Evolutionary conservation across 108 stramenopile genomes (phyloP), one percentile per base, ranked within the genome.

Genomic region (Nitzschia inconspicua): DNA sequence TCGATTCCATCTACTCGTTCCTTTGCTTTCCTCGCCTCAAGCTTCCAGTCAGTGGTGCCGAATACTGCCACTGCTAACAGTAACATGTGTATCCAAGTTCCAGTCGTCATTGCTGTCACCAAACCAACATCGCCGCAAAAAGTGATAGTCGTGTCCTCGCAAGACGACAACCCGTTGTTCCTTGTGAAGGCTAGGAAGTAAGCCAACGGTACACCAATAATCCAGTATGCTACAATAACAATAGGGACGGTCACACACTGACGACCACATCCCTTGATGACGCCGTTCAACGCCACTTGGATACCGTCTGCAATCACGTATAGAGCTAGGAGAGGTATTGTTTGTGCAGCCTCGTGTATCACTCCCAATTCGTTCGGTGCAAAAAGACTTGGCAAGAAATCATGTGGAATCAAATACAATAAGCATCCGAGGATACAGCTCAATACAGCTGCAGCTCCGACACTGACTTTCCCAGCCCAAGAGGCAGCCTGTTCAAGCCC

Each of bases 221-320:
- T 24, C 86, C 86, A 87, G 42, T 87, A 87, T 2, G 81, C 68
- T 22, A 78, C 8, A 3, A 87, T 32, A 8, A 86, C 76, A 47
- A 83, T 73, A 2, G 86, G 86, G 16, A 83, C 53, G 8, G 50
- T 55, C 23, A 70, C 29, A 10, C 26, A 40, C 51, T 87, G 86
- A n/a, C 76, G 57, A 7, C 86, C 86, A 39, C 82, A 83, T 11
- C 86, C 86, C 39, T 82, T 83, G 30, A 83, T 68, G 37, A 81
- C 57, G 16, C 76, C 80, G 40, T 74, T 79, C n/a, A 83, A 40
- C n/a, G 79, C 77, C 27, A 57, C 53, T 44, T 83, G 82, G n/a
- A 83, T 43, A 14, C 82, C 86, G 54, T 87, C 86, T 4, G 75
- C 86, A 50, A 87, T 66, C 5, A 87, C 80, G 35, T 87, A 87